These are phyloP conservation scores for Tylopilus sp. DNA, from an alignment of 768 basidiomycete species.

Conservation along the genomic window DNA sequence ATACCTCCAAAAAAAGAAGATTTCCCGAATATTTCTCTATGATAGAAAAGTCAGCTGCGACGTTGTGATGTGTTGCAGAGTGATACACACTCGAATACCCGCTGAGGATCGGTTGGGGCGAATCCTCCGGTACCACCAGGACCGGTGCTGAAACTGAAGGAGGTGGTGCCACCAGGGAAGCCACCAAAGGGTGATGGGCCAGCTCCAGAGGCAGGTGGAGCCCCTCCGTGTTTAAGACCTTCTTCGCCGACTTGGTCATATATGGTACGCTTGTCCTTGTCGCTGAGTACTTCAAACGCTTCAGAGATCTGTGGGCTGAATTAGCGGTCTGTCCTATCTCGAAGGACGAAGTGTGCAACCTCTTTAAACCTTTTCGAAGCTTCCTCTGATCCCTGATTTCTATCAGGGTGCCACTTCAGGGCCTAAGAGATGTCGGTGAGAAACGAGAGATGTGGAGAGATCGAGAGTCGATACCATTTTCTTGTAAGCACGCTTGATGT, in stretches of 20 bases:
- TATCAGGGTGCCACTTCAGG: conserved; percentile 93
- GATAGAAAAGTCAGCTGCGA: conserved; percentile 3
- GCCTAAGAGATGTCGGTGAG: conserved; percentile 52
- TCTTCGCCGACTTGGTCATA: conserved; percentile 97
- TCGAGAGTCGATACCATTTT: conserved; percentile 59
- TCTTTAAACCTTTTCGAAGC: conserved; percentile 91
- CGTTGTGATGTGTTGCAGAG: neutral
- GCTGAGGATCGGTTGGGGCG: conserved; percentile 76
- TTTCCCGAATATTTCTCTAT: conserved; percentile 52
- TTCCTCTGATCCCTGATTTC: conserved; percentile 82
- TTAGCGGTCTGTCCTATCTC: neutral
- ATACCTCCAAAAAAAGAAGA: conserved; percentile 34
- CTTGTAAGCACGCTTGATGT: conserved; percentile 94
- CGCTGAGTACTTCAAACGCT: conserved; percentile 92
- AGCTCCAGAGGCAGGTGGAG: conserved; percentile 55
- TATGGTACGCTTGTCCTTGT: conserved; percentile 76
- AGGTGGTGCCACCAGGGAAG: conserved; percentile 51
- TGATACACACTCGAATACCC: conserved; percentile 78
- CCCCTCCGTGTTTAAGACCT: conserved; percentile 74
- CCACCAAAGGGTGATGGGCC: conserved; percentile 40
- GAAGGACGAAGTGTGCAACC: conserved; percentile 38
- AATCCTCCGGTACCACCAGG: conserved; percentile 51
- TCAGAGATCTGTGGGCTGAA: conserved; percentile 66
- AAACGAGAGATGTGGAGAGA: conserved; percentile 1
- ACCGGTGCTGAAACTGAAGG: conserved; percentile 54